A percentile compares a stretch with the other conserved stretches of the same genome.
These are phyloP conservation scores for Chrysopogon serrulatus DNA, from an alignment of 176 grass and related monocot genomes.

Conservation along the genomic window DNA sequence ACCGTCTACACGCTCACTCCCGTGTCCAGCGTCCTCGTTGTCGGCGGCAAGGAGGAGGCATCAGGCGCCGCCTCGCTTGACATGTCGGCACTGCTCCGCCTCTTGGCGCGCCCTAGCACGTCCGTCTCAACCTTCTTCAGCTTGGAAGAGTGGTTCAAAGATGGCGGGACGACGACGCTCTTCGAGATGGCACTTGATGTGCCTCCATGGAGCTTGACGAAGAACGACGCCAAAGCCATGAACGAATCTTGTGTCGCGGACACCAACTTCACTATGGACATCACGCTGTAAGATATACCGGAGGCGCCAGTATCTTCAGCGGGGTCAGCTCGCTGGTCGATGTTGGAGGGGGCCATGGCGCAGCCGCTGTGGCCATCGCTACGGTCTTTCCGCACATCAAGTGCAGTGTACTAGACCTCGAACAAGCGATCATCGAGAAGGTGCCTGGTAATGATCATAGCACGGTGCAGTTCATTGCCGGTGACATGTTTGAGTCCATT, in stretches of 20 bases:
- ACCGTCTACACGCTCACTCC: background rate
- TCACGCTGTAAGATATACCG: background rate
- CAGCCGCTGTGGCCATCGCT: background rate
- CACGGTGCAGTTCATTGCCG: conserved; percentile 24
- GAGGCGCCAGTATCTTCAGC: background rate
- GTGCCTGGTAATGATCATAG: background rate
- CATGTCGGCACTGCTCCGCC: background rate
- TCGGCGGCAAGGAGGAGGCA: background rate
- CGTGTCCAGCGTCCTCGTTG: background rate
- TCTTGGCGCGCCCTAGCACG: background rate
- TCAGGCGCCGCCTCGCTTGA: background rate
- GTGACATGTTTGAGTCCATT: conserved; percentile 7
- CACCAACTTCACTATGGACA: conserved; percentile 16
- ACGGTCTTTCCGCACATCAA: conserved; percentile 25
- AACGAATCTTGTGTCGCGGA: background rate
- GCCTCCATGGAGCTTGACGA: background rate
- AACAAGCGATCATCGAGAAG: background rate
- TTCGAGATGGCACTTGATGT: background rate
- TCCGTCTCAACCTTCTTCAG: background rate
- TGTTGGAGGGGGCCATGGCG: conserved; percentile 28
- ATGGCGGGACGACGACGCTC: background rate
- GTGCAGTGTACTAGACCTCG: conserved; percentile 21
- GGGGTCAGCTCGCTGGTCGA: conserved; percentile 30
- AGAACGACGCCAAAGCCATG: background rate
- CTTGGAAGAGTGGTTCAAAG: background rate